Base-by-base conservation (phyloP, 306 rosid genomes). In the Casuarina cunninghamiana region DNA sequence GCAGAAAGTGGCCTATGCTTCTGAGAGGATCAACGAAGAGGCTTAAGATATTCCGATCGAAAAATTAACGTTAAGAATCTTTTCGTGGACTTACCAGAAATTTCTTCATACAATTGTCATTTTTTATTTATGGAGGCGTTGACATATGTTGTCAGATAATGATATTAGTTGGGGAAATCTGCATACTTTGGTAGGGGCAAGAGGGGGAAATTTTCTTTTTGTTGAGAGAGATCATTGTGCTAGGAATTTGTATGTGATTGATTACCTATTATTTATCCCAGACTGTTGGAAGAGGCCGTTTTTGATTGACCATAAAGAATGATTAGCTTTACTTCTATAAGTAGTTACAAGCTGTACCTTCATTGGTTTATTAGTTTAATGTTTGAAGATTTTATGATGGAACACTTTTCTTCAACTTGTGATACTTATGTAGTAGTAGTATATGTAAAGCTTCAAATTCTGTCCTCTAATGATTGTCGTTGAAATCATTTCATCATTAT, bases 1-100 rank as follows among this genome's bases (percentile, higher is more conserved):
- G 91, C 98, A 96, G 88, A 96, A 96, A 88, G 99, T 93, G 76
- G 74, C 91, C 69, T 87, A 91, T 87, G 98, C 98, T 69, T 82
- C 94, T 5, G 99, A 96, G 83, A 91, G 96, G 87, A 92, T 80
- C 69, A 53, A 80, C 50, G 93, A 83, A 39, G 88, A 87, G 80
- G 70, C 55, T 77, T 82, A 60, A 19, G 69, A 71, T 74, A 70
- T 83, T 66, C 55, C 79, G 45, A 61, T 81, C 78, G 48, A 67
- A 67, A 46, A 75, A 71, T 79, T 72, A 67, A 38, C 74, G 84
- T 65, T 3, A 50, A 79, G 88, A 72, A 72, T 74, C 80, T 75
- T 62, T 46, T 74, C 83, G 82, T 80, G 87, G 83, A 76, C 69
- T 78, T 78, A 77, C 82, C 82, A 76, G 78, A 78, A 65, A 74